phyloP scores from a whole-genome alignment of 1,284 basidiomycete species.

The Tilletia caries region DNA sequence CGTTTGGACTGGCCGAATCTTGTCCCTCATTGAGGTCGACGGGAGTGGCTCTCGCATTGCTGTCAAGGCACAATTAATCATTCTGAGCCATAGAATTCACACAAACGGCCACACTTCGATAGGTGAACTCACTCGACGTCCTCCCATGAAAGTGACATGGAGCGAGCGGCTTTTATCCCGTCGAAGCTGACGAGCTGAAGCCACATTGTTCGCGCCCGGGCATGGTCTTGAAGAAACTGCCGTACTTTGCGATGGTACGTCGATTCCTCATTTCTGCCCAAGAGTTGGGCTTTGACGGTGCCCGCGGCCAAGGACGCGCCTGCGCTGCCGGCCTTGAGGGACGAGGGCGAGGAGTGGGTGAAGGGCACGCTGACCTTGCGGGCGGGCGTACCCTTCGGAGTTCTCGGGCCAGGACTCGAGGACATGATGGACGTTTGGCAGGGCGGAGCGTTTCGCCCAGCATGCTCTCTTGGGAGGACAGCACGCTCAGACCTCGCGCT shows the following conservation, averaged over 20 bases:
- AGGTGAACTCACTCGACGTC: constrained; percentile 22
- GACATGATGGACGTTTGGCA: neutral
- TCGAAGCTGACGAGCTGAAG: constrained; percentile 43
- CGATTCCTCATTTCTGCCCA: constrained; percentile 37
- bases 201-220: constrained; percentile 32
- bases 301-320: neutral
- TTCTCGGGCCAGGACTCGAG: neutral
- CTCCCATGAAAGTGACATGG: constrained; percentile 37
- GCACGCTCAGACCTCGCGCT: too few relatives aligned
- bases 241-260: constrained; percentile 42
- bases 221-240: constrained; percentile 30
- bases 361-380: constrained; percentile 7
- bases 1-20: constrained; percentile 16
- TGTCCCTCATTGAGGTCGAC: constrained; percentile 22
- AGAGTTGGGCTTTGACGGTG: constrained; percentile 8
- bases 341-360: constrained; percentile 8
- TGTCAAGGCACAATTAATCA: neutral
- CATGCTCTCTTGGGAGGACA: too few relatives aligned
- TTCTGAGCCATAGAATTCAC: too few relatives aligned
- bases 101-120: neutral
- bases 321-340: neutral
- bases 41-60: constrained; percentile 20
- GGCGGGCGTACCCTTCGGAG: neutral
- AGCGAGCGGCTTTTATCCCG: constrained; percentile 40
- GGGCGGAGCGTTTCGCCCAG: too few relatives aligned